phyloP scores from a whole-genome alignment of 495 filamentous ascomycete genomes.

The Talaromyces borbonicus region DNA sequence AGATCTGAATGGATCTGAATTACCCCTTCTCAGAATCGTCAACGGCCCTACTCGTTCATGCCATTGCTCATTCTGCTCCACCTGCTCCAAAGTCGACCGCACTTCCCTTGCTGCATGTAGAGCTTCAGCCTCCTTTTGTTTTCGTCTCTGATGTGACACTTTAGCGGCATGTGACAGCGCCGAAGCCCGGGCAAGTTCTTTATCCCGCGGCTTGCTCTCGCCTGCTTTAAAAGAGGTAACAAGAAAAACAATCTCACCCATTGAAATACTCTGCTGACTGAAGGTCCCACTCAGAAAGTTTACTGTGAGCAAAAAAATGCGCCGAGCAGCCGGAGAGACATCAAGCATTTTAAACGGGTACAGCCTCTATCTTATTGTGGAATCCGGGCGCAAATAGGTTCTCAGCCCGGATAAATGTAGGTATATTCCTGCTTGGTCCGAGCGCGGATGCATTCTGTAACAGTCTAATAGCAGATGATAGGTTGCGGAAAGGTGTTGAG shows the following conservation, averaged over 20 bases:
- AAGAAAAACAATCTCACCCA: background rate
- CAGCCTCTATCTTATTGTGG: too few relatives aligned
- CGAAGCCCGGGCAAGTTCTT: background rate
- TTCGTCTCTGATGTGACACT: background rate
- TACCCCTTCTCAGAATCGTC: background rate
- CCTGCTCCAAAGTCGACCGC: background rate
- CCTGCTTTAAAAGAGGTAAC: background rate
- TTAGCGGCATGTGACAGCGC: background rate
- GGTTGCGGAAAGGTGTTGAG: too few relatives aligned
- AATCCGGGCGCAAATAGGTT: too few relatives aligned
- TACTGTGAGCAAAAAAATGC: too few relatives aligned
- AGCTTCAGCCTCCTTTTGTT: background rate
- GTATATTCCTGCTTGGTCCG: too few relatives aligned
- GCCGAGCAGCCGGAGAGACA: too few relatives aligned
- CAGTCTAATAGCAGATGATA: too few relatives aligned
- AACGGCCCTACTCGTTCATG: background rate
- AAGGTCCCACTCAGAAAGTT: too few relatives aligned
- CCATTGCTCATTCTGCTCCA: background rate
- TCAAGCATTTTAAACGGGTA: too few relatives aligned
- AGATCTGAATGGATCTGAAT: background rate
- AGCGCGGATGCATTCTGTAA: too few relatives aligned
- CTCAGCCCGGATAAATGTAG: too few relatives aligned
- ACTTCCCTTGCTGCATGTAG: background rate
- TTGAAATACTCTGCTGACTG: constrained; percentile 11
- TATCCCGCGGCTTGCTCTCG: background rate